These are phyloP conservation scores for Boletus reticuloceps DNA, from an alignment of 768 basidiomycete species.

Conservation along the genomic window DNA sequence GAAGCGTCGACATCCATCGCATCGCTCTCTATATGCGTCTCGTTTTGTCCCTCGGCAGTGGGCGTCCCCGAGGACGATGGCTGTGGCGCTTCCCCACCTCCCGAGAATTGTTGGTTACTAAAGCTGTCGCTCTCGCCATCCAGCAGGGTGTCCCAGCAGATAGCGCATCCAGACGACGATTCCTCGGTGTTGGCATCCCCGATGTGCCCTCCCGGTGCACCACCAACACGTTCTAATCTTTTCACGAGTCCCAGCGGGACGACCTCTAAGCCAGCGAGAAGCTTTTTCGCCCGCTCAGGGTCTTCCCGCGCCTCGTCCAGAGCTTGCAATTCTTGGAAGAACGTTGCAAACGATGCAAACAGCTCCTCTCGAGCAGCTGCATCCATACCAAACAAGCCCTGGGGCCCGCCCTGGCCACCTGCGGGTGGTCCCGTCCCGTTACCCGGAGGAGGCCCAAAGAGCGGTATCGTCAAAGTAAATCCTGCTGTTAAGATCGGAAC, in stretches of 20 bases:
- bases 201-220: slow-evolving; percentile 33
- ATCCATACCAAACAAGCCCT: slow-evolving; percentile 18
- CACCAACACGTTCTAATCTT: slow-evolving; percentile 53
- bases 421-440: slow-evolving; percentile 8
- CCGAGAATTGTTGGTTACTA: slow-evolving; percentile 11
- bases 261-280: slow-evolving; percentile 61
- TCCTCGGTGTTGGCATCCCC: slow-evolving; percentile 35
- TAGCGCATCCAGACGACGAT: slow-evolving; percentile 53
- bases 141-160: slow-evolving; percentile 73
- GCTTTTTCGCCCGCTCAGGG: slow-evolving; percentile 61
- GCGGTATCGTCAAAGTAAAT: slow-evolving; percentile 36
- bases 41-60: slow-evolving; percentile 1
- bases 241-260: slow-evolving; percentile 66
- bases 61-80: not conserved
- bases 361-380: slow-evolving; percentile 21
- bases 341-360: slow-evolving; percentile 24
- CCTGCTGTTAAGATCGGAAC: slow-evolving; percentile 27
- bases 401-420: slow-evolving; percentile 1
- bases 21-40: slow-evolving; percentile 1
- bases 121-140: slow-evolving; percentile 41
- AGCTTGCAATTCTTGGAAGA: slow-evolving; percentile 28
- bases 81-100: not conserved
- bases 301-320: slow-evolving; percentile 50
- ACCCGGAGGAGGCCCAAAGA: slow-evolving; percentile 23
- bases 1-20: slow-evolving; percentile 22